Evolutionary conservation across 331 rosid species (phyloP).

Genomic region (Quercus phellos): DNA sequence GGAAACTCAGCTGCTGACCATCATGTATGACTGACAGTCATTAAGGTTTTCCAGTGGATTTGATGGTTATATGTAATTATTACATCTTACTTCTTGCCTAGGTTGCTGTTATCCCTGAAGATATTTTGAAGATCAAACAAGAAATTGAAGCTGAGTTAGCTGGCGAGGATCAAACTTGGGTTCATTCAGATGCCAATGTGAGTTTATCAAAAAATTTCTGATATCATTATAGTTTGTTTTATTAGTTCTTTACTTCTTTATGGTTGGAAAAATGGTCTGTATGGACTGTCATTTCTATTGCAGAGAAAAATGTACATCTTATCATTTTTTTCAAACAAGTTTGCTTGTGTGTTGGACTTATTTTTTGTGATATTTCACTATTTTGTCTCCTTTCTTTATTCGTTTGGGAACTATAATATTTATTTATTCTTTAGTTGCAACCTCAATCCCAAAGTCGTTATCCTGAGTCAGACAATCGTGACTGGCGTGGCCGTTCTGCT

Average conservation of each 20-base stretch:
- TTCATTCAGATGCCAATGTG: neutral
- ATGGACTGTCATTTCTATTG: neutral
- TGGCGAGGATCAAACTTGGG: neutral
- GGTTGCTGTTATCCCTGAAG: neutral
- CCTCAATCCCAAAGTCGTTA: slow-evolving; percentile 59
- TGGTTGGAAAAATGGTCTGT: neutral
- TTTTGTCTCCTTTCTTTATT: neutral
- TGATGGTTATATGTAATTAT: neutral
- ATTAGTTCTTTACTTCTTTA: neutral
- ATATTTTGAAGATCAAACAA: neutral
- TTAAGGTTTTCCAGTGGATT: too few species aligned
- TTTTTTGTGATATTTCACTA: neutral
- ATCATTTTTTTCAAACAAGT: neutral
- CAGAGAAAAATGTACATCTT: too few species aligned
- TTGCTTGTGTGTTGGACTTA: neutral
- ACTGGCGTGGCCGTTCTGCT: slow-evolving; percentile 85
- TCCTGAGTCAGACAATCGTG: slow-evolving; percentile 74
- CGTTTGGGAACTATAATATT: neutral
- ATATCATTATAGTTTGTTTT: neutral
- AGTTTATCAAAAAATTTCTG: neutral
- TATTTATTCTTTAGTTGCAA: slow-evolving; percentile 36
- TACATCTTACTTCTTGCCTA: neutral
- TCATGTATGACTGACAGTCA: too few species aligned
- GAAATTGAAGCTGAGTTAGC: neutral
- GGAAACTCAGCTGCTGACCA: too few species aligned